Evolutionary conservation across 2,329 filamentous ascomycete genomes (phyloP).

Genomic region (Penicillium sp.): DNA sequence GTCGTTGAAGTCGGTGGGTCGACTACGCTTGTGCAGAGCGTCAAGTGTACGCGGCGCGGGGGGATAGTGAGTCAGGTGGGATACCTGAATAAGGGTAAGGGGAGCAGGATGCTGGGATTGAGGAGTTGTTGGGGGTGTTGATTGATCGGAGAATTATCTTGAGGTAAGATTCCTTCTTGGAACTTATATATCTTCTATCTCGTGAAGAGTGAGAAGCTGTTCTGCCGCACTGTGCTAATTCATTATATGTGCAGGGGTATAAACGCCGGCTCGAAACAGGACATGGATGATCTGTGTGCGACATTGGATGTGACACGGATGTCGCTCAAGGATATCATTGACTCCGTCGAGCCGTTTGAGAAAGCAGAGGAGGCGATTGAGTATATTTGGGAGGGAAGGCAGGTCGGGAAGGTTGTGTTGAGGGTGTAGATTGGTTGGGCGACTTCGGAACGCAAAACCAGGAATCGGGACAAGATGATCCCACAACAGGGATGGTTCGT

Average conservation of each 20-base stretch:
- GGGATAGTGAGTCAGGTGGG: slow-evolving; percentile 13
- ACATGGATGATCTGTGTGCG: slow-evolving; percentile 46
- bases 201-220: too few species aligned
- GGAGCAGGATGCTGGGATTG: neutral
- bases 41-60: slow-evolving; percentile 6
- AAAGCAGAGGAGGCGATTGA: slow-evolving; percentile 49
- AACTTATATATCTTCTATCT: too few species aligned
- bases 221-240: neutral
- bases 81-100: slow-evolving; percentile 7
- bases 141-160: slow-evolving; percentile 46
- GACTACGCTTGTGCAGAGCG: slow-evolving; percentile 9
- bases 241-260: slow-evolving; percentile 39
- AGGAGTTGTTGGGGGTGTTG: too few species aligned
- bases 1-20: slow-evolving; percentile 49
- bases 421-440: too few species aligned
- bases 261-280: slow-evolving; percentile 47
- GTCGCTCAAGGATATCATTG: slow-evolving; percentile 43
- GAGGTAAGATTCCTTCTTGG: slow-evolving; percentile 24
- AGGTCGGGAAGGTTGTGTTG: slow-evolving; percentile 51
- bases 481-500: too few species aligned
- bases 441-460: too few species aligned
- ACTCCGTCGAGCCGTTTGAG: slow-evolving; percentile 45
- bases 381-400: slow-evolving; percentile 49
- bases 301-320: slow-evolving; percentile 37
- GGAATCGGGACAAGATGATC: too few species aligned